Conservation (phyloP, 305 asterid genomes). For the Fraxinus baroniana region DNA sequence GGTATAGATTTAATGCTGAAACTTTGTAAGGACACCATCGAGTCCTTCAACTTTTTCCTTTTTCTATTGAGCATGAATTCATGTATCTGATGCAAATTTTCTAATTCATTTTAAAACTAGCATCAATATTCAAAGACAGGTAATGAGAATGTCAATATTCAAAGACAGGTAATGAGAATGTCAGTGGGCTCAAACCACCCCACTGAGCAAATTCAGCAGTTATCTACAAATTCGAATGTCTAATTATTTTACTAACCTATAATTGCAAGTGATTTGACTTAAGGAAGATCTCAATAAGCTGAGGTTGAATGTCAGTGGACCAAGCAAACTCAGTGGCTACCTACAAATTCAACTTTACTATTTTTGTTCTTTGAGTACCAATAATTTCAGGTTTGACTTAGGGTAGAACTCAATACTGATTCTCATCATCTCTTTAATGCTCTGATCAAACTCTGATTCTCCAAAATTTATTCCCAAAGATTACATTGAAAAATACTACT, state of each 20-base stretch:
- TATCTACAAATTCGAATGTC: background rate
- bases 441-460: background rate
- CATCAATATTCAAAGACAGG: background rate
- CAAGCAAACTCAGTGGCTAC: background rate
- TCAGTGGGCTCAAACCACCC: background rate
- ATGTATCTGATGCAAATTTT: background rate
- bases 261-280: background rate
- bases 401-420: background rate
- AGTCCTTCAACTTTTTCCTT: background rate
- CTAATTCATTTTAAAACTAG: background rate
- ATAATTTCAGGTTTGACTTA: background rate
- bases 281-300: background rate
- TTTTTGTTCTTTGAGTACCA: background rate
- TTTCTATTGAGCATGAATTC: background rate
- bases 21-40: background rate
- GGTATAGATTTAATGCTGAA: background rate
- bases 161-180: too few relatives aligned
- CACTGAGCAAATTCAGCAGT: background rate
- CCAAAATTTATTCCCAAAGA: background rate
- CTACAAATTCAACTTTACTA: background rate
- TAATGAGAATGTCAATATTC: background rate
- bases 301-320: background rate
- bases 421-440: background rate
- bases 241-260: background rate
- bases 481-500: background rate